Evolutionary conservation across 2,329 filamentous ascomycete species (phyloP).

Genomic region (Aspergillus quadrilineatus): DNA sequence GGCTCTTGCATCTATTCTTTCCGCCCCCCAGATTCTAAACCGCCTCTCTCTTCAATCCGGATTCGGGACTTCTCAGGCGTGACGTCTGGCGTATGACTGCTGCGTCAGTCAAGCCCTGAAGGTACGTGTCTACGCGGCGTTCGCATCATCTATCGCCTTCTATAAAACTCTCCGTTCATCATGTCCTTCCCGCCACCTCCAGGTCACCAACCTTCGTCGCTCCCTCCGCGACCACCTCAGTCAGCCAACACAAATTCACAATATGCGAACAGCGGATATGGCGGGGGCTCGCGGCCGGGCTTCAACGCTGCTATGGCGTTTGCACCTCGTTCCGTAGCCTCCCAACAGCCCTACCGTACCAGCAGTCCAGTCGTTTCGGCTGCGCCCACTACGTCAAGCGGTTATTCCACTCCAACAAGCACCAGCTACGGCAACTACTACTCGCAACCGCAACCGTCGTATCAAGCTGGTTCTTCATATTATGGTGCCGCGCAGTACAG

Average conservation of each 20-base stretch:
- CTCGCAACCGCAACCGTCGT: conserved; percentile 39
- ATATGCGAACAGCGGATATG: conserved; percentile 35
- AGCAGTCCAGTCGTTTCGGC: conserved; percentile 38
- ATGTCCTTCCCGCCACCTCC: conserved; percentile 87
- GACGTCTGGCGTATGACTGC: conserved; percentile 37
- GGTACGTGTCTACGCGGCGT: conserved; percentile 43
- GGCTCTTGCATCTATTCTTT: background rate
- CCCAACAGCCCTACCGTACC: conserved; percentile 41
- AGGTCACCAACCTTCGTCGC: conserved; percentile 63
- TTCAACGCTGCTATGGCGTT: conserved; percentile 56
- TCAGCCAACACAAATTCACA: conserved; percentile 44
- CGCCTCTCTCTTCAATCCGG: background rate
- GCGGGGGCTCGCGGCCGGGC: conserved; percentile 30
- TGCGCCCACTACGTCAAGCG: conserved; percentile 34
- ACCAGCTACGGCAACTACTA: conserved; percentile 43
- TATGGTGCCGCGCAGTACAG: conserved; percentile 50
- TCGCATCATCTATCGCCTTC: conserved; percentile 28
- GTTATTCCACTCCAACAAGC: conserved; percentile 40
- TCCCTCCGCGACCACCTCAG: conserved; percentile 75
- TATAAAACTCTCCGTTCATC: conserved; percentile 49
- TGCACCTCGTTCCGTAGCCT: conserved; percentile 59
- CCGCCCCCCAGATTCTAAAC: background rate
- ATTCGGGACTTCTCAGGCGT: conserved; percentile 29
- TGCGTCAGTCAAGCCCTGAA: conserved; percentile 39
- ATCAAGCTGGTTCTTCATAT: conserved; percentile 40